Base-by-base conservation (phyloP, 148 eudicot species). In the Silene uniflora region DNA sequence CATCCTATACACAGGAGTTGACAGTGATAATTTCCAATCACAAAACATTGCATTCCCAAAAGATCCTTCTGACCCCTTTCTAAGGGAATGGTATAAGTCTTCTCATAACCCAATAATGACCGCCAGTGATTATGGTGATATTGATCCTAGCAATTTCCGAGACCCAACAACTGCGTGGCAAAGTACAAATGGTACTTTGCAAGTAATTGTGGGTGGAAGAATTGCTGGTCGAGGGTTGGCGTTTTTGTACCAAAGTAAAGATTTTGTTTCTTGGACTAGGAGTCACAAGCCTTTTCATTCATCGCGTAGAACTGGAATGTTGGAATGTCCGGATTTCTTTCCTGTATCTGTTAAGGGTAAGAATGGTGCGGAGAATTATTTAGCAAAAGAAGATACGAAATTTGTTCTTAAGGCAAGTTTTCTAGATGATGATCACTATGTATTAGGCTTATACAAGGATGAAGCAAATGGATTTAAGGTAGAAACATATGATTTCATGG, bases 91-190 rank as follows among this genome's bases (percentile, higher is more conserved):
- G 90, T 72, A 71, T 18, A 87, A 87, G 42, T 84, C 70, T 6
- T 67, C 79, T 55, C 61, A 79, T 69, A 87, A 87, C 49, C 90
- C 90, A 0, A 27, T 87, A 1, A 76, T 85, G 0, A 14, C 63
- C 2, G 71, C 83, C 0, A 62, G 19, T 12, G 83, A 64, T 66
- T 44, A 68, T 46, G 71, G 79, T 10, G 84, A 82, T 5, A 75
- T 79, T 0, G 76, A 83, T 73, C 64, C 80, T 14, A 65, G 74
- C 8, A 77, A 54, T 55, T 87, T 87, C 65, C 73, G 87, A 21
- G 88, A 87, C 74, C 89, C 90, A 6, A 87, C 88, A 3, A 87
- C 90, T 39, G 87, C 86, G 1, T 87, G 90, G 88, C 73, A 58
- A 42, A 68, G 75, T 49, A 12, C 46, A 23, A 62, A 73, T 76